These are phyloP conservation scores for Trametes gibbosa DNA, from an alignment of 768 basidiomycete species.

Conservation along the genomic window DNA sequence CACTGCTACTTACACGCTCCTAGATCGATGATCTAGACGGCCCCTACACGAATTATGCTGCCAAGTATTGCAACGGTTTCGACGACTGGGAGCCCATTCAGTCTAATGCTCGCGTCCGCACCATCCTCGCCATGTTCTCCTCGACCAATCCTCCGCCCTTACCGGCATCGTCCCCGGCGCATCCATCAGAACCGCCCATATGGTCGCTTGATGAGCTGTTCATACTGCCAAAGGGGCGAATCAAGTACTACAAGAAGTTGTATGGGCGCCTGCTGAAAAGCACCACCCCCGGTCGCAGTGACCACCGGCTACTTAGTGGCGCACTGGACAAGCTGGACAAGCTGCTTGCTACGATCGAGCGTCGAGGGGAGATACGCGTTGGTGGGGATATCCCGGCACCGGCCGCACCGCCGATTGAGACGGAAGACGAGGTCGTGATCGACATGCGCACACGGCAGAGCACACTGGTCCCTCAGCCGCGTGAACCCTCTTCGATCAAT, in stretches of 20 bases:
- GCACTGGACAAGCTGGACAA: conserved; percentile 79
- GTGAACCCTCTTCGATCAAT: conserved; percentile 2
- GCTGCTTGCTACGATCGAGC: conserved; percentile 67
- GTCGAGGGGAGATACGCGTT: conserved; percentile 53
- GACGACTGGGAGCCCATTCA: conserved; percentile 81
- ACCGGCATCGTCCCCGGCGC: conserved; percentile 34
- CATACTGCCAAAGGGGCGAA: conserved; percentile 75
- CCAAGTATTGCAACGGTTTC: conserved; percentile 71
- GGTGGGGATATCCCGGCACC: conserved; percentile 28
- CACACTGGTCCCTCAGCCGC: conserved; percentile 13
- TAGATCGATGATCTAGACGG: conserved; percentile 90
- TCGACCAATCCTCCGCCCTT: conserved; percentile 56
- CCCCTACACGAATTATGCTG: conserved; percentile 81
- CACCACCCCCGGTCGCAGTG: conserved; percentile 81
- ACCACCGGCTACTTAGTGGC: conserved; percentile 75
- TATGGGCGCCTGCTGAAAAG: conserved; percentile 84
- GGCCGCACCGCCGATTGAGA: conserved; percentile 29
- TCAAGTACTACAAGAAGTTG: conserved; percentile 90
- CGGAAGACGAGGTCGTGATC: conserved; percentile 56
- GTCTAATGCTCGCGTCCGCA: conserved; percentile 67
- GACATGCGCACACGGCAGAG: conserved; percentile 46
- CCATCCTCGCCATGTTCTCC: conserved; percentile 71
- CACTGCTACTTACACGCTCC: conserved; percentile 5
- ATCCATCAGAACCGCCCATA: conserved; percentile 35
- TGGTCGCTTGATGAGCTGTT: conserved; percentile 93